Evolutionary conservation across 2,329 filamentous ascomycete species (phyloP), one percentile per base, ranked within the genome.

Genomic region (Aspergillus nomiae): DNA sequence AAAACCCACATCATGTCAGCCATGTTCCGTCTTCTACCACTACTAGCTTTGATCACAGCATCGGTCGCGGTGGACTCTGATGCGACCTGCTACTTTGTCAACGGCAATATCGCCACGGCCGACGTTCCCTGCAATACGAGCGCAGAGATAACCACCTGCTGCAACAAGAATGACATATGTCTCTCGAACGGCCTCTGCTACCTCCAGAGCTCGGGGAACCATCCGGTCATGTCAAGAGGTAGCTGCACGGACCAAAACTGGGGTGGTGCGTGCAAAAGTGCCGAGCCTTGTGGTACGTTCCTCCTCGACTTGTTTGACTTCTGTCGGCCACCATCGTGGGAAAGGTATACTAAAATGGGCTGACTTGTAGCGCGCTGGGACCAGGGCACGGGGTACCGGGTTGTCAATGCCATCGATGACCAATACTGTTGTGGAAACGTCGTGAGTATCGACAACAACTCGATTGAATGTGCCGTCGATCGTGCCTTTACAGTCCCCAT

Each of bases 161-260:
- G 66, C 56, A 67, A 66, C 28, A 63, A 50, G 19, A 50, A 48
- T 6, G 68, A 70, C 41, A 53, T 70, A 8, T 69, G 66, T 38
- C 53, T 70, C 26, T 66, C 65, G 16, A 66, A 70, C 45, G 65
- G 68, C 3, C 57, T 70, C 11, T 70, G 68, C 48, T 69, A 62
- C 19, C 56, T 66, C 4, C 66, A 70, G 30, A 58, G 48, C 1
- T 30, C 50, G 4, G 60, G 62, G 1, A 59, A 59, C 4, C 54
- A 63, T 16, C 43, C 43, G 10, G 63, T 43, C 26, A 55, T 68
- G 3, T 68, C 63, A 2, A 61, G 64, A 14, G 63, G 65, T 43
- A 67, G 65, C 36, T 70, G 66, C 46, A 65, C 68, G 3, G 66
- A 70, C 38, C 48, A 53, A 26, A 63, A 60, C 41, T 67, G 65